phyloP scores from a whole-genome alignment of 352 stramenopile genomes.

The Peronosclerospora sorghi region DNA sequence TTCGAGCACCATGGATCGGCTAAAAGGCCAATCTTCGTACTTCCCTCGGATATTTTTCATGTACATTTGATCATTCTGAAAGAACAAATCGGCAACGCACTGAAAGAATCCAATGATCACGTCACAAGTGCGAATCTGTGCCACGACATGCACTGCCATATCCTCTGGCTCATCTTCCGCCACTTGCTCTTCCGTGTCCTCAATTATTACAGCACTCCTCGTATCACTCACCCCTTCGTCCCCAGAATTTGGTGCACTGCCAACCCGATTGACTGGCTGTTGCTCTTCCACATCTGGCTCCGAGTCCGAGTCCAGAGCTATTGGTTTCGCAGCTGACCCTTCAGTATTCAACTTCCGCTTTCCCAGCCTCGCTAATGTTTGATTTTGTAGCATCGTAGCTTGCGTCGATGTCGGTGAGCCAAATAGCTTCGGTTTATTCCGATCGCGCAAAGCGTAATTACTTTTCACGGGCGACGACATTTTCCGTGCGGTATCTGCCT shows the following conservation, averaged over 20 bases:
- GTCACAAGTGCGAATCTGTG: constrained; percentile 17
- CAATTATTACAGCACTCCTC: constrained; percentile 1
- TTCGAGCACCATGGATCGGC: constrained; percentile 11
- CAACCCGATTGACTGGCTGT: not conserved
- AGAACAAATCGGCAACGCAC: constrained; percentile 22
- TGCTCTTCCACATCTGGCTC: constrained; percentile 23
- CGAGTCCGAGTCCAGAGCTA: constrained; percentile 39
- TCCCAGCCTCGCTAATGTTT: constrained; percentile 2
- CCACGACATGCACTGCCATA: constrained; percentile 6
- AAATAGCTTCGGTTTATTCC: constrained; percentile 4
- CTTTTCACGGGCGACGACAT: not conserved
- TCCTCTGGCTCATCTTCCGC: constrained; percentile 14
- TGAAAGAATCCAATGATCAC: constrained; percentile 36
- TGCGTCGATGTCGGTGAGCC: not conserved
- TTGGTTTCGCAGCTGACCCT: constrained; percentile 33
- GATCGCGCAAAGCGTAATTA: constrained; percentile 11
- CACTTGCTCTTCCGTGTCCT: constrained; percentile 7
- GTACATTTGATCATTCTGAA: constrained; percentile 26
- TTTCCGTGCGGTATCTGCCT: constrained; percentile 2
- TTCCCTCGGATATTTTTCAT: constrained; percentile 30
- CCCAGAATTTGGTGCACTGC: constrained; percentile 2
- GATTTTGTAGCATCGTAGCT: constrained; percentile 1
- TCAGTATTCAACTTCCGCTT: constrained; percentile 20
- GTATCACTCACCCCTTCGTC: constrained; percentile 5
- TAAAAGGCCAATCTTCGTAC: constrained; percentile 20